These are phyloP conservation scores for Phylloporus sp. DNA, from an alignment of 768 basidiomycete genomes.

Conservation along the genomic window DNA sequence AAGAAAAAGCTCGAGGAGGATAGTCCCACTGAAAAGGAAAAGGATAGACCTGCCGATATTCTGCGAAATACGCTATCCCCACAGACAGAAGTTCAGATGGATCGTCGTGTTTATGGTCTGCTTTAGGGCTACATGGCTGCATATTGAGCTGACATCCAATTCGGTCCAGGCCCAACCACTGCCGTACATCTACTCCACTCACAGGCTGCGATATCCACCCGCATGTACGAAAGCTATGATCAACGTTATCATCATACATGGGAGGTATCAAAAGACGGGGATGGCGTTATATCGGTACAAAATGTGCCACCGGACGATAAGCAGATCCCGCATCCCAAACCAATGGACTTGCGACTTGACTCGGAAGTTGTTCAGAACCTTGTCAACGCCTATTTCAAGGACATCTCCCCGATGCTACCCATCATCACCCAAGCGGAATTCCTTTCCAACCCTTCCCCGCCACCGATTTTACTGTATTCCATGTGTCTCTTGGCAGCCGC, in stretches of 20 bases:
- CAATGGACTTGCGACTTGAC: constrained; percentile 69
- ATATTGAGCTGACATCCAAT: constrained; percentile 28
- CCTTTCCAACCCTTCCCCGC: constrained; percentile 62
- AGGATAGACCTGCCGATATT: constrained; percentile 26
- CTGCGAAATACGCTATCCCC: constrained; percentile 40
- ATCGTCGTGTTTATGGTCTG: constrained; percentile 62
- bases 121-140: constrained; percentile 9
- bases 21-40: constrained; percentile 36
- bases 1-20: constrained; percentile 87
- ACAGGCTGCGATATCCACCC: constrained; percentile 77
- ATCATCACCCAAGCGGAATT: constrained; percentile 88
- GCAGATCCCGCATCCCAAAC: constrained; percentile 50
- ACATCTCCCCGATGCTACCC: constrained; percentile 86
- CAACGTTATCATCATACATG: constrained; percentile 83
- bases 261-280: constrained; percentile 77
- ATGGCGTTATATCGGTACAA: constrained; percentile 82
- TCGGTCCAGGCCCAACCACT: constrained; percentile 72
- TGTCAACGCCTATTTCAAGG: constrained; percentile 86
- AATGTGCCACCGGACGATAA: constrained; percentile 57
- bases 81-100: constrained; percentile 44
- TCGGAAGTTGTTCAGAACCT: constrained; percentile 74
- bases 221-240: constrained; percentile 84
- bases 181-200: constrained; percentile 86
- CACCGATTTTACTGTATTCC: constrained; percentile 83
- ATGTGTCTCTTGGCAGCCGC: constrained; percentile 92